These are phyloP conservation scores for Amanita rimosa DNA, from an alignment of 768 basidiomycete species.

Conservation along the genomic window DNA sequence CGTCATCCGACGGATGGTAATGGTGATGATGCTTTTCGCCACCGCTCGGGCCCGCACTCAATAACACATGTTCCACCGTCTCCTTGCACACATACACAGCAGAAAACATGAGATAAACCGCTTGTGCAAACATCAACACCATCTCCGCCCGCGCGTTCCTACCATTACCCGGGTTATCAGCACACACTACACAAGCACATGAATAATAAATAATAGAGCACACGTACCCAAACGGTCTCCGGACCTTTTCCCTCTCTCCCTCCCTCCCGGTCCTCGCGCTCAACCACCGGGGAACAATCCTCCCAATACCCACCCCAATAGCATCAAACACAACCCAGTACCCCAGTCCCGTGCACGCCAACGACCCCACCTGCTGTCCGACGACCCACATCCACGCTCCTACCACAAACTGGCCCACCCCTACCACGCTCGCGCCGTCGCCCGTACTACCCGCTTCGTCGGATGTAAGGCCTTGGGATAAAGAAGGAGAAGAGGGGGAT, in stretches of 20 bases:
- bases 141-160: slow-evolving; percentile 63
- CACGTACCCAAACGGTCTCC: slow-evolving; percentile 46
- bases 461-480: too few species aligned
- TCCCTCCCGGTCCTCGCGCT: slow-evolving; percentile 12
- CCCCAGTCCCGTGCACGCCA: slow-evolving; percentile 83
- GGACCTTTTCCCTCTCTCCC: slow-evolving; percentile 24
- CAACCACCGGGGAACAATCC: slow-evolving; percentile 34
- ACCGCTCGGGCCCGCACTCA: slow-evolving; percentile 40
- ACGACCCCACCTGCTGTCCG: slow-evolving; percentile 81
- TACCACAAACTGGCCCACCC: slow-evolving; percentile 42
- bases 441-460: background rate
- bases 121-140: slow-evolving; percentile 75
- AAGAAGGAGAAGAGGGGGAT: background rate
- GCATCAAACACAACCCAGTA: slow-evolving; percentile 97
- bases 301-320: slow-evolving; percentile 56
- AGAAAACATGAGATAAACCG: slow-evolving; percentile 89
- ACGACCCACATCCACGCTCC: slow-evolving; percentile 79
- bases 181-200: background rate
- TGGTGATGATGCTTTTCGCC: slow-evolving; percentile 57
- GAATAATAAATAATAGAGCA: background rate
- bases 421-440: slow-evolving; percentile 10
- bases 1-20: slow-evolving; percentile 33
- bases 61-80: slow-evolving; percentile 83
- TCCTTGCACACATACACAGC: slow-evolving; percentile 97
- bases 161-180: background rate